Evolutionary conservation across 2,329 filamentous ascomycete species (phyloP), one percentile per base, ranked within the genome.

Genomic region (Thielaviopsis musarum): DNA sequence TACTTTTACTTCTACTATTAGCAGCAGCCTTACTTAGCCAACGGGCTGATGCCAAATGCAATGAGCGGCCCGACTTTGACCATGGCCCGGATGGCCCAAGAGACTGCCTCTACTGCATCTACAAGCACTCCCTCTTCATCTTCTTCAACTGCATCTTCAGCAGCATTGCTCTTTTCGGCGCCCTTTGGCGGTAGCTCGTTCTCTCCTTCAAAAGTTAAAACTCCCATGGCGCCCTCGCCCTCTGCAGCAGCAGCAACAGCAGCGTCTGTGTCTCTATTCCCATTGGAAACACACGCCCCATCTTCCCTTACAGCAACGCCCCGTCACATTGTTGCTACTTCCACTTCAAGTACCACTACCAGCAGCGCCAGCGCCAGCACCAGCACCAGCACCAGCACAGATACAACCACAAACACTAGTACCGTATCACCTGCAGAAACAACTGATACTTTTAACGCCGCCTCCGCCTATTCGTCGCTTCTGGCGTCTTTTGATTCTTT

Each of bases 61-160:
- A 70, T 71, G 70, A 68, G 67, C 57, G 67, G 66, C 58, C 65
- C 69, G 62, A 68, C 68, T 53, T 63, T 70, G 66, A 70, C 68
- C 66, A 72, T 73, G 71, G 68, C 71, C 63, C n/a, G 5, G 17
- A 49, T 21, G n/a, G 45, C 45, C n/a, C 45, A 49, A 49, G 45
- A 49, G 5, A 2, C 45, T 3, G 45, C 45, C 45, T 6, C 17
- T 21, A 49, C 5, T 49, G 17, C n/a, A 49, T 19, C 45, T 21
- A n/a, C 45, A 19, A 19, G 5, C 45, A 15, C 34, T 41, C 15
- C 34, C 17, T 48, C 41, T 48, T 48, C n/a, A 49, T 19, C 45
- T 49, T 49, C n/a, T 21, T 49, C 45, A 3, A 5, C 45, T 19
- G 45, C 45, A 49, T 49, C 45, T 49, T 49, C n/a, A 21, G 45